Evolutionary conservation across 179 eudicot genomes (phyloP), one percentile per base, ranked within the genome.

Genomic region (Silene vulgaris): DNA sequence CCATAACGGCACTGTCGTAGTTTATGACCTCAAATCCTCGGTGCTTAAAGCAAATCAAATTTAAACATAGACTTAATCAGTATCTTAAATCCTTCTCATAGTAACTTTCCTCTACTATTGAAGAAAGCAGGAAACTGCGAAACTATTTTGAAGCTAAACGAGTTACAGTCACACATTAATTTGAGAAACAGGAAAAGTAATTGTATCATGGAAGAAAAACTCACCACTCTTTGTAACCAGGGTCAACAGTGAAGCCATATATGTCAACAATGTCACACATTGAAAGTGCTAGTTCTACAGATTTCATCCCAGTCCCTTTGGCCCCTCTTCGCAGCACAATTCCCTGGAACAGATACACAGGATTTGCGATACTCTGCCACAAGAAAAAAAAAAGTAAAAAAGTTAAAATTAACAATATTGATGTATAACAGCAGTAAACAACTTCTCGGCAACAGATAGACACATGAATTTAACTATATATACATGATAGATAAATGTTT

Each of bases 291-390:
- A 94, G 87, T 82, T 94, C 98, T 67, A 92, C 81, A 59, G 97
- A 90, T 82, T 94, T 94, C 98, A 94, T 94, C 71, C 97, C 98
- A 72, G 97, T 94, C 82, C 98, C 98, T 85, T 94, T 94, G 76
- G 98, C 98, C 57, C 98, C 98, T 87, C 98, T 86, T 19, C 98
- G 94, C 75, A 94, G 78, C 52, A 94, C 98, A 75, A 94, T 94
- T 56, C 98, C 98, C 78, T 94, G 98, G 93, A 94, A 94, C 52
- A 94, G 89, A 82, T 94, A 94, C 63, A 94, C 97, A 56, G 98
- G 97, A 86, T 94, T 94, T 5, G 91, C 88, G 76, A 94, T 86
- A 70, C 70, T 83, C 98, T 94, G 92, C 87, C 75, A 68, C 17
- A 37, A 17, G 57, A n/a, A 68, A 59, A 74, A 30, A 62, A 17